Evolutionary conservation across 305 asterid genomes (phyloP), one percentile per base, ranked within the genome.

Genomic region (Rubia tinctorum): DNA sequence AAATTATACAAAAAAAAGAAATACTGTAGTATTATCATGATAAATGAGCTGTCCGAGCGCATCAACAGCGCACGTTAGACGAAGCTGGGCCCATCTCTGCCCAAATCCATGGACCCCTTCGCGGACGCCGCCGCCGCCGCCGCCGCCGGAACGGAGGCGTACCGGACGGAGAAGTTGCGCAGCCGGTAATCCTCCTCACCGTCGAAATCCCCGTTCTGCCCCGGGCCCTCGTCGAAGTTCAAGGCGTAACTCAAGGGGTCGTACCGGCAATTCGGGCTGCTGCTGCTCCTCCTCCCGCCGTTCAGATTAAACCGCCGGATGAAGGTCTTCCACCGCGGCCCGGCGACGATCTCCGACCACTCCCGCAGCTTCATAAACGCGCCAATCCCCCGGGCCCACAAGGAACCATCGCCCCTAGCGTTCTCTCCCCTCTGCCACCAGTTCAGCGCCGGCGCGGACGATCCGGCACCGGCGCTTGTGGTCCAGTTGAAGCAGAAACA

Each of bases 321-420:
- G 75, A 92, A 92, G 49, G 96, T 92, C 82, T 90, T 92, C 96
- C 97, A 92, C 74, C 86, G 73, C 0, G 96, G 97, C 0, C 97
- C 95, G 68, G 97, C 97, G 1, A 87, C 86, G 82, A 91, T 84
- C 86, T 91, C 97, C 84, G 97, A 91, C 91, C 96, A 90, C 81
- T 90, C 95, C 17, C 95, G 86, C 66, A 90, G 82, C 82, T 87
- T 88, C 89, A 68, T 87, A 69, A 88, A 71, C 15, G 89, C 84
- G 79, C 66, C 75, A 27, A 88, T 79, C 6, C 96, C 88, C 3
- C 91, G 79, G 61, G 84, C 25, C 92, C 89, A 88, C 59, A 88
- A 42, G 1, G 88, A 77, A 40, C 59, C 59, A n/a, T 34, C 66
- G 45, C 62, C 64, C 3, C 44, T 59, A 25, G 34, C 22, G 8